A percentile compares a stretch with the other conserved stretches of the same genome.
Evolutionary conservation across 2,329 filamentous ascomycete genomes (phyloP).

Genomic region (Neurospora crassa): DNA sequence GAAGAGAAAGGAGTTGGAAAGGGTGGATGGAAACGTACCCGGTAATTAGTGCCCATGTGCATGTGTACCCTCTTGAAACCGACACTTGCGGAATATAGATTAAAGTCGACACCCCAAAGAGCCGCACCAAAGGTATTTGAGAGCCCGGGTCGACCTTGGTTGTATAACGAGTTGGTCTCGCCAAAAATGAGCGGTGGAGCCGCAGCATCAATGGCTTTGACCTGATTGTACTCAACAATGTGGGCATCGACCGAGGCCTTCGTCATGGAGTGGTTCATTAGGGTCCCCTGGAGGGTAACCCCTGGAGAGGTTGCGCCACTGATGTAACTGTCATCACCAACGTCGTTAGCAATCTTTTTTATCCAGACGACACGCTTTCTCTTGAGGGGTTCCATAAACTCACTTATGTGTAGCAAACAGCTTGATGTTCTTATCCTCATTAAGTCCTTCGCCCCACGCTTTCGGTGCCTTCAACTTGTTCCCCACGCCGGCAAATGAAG

Average conservation of each 20-base stretch:
- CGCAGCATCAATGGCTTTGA: conserved; percentile 25
- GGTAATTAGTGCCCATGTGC: conserved; percentile 55
- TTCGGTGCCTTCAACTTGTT: conserved; percentile 41
- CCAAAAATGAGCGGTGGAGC: conserved; percentile 45
- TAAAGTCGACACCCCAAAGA: conserved; percentile 56
- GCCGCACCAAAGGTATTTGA: conserved; percentile 57
- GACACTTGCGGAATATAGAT: conserved; percentile 44
- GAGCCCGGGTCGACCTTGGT: conserved; percentile 50
- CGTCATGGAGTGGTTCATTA: conserved; percentile 54
- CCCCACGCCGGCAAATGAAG: conserved; percentile 43
- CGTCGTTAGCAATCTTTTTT: neutral
- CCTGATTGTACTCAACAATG: conserved; percentile 33
- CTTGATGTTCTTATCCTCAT: conserved; percentile 37
- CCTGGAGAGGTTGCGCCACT: conserved; percentile 47
- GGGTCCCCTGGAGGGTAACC: conserved; percentile 50
- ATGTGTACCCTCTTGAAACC: conserved; percentile 51
- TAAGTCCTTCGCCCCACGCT: conserved; percentile 44
- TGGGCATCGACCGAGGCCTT: conserved; percentile 38
- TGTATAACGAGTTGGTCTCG: conserved; percentile 54
- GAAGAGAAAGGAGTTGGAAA: neutral
- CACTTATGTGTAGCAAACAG: conserved; percentile 52
- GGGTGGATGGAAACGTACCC: conserved; percentile 21
- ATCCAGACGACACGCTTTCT: conserved; percentile 1
- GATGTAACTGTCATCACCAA: conserved; percentile 42
- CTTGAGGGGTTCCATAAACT: conserved; percentile 11